These are phyloP conservation scores for Apiospora rasikravindrae DNA, from an alignment of 2,329 filamentous ascomycete genomes.

Conservation along the genomic window DNA sequence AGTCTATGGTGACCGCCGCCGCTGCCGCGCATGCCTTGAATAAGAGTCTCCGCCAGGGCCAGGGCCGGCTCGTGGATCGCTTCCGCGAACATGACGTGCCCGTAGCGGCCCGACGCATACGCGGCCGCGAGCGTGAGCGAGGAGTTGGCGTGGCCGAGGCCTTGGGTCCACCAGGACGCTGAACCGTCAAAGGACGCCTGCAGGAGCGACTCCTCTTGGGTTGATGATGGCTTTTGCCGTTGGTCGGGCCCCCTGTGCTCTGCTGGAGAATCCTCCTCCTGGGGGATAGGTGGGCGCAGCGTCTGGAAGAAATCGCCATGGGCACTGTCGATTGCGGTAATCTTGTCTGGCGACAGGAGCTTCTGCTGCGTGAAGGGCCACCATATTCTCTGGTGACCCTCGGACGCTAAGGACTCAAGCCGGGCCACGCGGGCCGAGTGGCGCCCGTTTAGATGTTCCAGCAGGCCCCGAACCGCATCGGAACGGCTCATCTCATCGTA, in stretches of 20 bases:
- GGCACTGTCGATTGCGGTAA: conserved; percentile 80
- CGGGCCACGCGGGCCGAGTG: conserved; percentile 62
- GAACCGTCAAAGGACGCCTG: conserved; percentile 80
- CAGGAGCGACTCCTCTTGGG: conserved; percentile 44
- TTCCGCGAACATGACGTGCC: conserved; percentile 86
- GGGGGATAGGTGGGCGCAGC: conserved; percentile 22
- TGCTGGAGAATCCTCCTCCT: background rate
- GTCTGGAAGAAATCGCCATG: conserved; percentile 81
- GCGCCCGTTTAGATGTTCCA: conserved; percentile 55
- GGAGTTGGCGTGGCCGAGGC: conserved; percentile 79
- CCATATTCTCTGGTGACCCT: conserved; percentile 74
- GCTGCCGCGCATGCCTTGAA: conserved; percentile 51
- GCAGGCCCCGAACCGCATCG: conserved; percentile 47
- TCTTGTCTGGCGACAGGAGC: conserved; percentile 62
- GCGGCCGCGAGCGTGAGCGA: conserved; percentile 75
- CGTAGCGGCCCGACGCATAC: conserved; percentile 82
- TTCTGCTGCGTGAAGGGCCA: conserved; percentile 87
- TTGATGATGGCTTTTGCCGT: background rate
- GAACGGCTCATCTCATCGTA: conserved; percentile 57
- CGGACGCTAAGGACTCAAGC: conserved; percentile 64
- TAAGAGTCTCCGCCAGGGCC: conserved; percentile 67
- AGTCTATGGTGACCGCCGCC: conserved; percentile 65
- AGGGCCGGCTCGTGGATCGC: conserved; percentile 81
- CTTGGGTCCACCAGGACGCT: conserved; percentile 92
- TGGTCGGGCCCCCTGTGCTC: background rate